phyloP scores from a whole-genome alignment of 2,329 filamentous ascomycete genomes.

The Trichoderma asperellum region DNA sequence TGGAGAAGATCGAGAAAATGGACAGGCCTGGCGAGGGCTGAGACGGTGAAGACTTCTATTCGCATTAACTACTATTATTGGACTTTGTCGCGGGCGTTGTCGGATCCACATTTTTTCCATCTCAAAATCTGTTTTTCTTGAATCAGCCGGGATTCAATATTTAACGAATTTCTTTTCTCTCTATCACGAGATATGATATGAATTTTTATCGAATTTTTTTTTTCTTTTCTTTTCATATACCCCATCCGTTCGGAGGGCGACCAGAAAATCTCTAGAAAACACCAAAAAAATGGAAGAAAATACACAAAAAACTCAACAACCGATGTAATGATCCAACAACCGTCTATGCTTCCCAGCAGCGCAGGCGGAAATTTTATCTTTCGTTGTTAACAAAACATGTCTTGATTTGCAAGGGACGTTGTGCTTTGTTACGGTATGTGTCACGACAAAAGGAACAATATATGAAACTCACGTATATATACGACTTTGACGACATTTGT shows the following conservation, averaged over 20 bases:
- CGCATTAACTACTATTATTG: not conserved
- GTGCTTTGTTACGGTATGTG: slow-evolving; percentile 25
- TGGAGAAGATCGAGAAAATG: slow-evolving; percentile 43
- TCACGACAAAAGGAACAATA: slow-evolving; percentile 28
- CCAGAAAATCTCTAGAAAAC: not conserved
- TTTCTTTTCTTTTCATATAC: slow-evolving; percentile 16
- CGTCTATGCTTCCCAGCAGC: slow-evolving; percentile 26
- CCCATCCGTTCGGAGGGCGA: slow-evolving; percentile 14
- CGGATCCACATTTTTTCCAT: slow-evolving; percentile 16
- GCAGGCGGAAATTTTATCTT: slow-evolving; percentile 13
- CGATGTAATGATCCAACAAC: slow-evolving; percentile 26
- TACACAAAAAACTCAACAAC: slow-evolving; percentile 8
- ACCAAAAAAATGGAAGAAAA: slow-evolving; percentile 18
- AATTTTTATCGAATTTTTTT: slow-evolving; percentile 17
- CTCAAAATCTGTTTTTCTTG: slow-evolving; percentile 9
- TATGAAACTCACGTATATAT: slow-evolving; percentile 28
- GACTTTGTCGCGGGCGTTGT: not conserved
- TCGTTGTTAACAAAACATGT: slow-evolving; percentile 26
- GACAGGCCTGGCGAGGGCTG: slow-evolving; percentile 39
- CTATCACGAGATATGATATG: slow-evolving; percentile 23
- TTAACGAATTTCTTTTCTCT: slow-evolving; percentile 27
- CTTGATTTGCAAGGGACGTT: not conserved
- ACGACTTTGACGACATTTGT: slow-evolving; percentile 28
- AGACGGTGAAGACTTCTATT: slow-evolving; percentile 30
- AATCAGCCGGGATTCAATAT: slow-evolving; percentile 15